phyloP scores from a whole-genome alignment of 352 stramenopile genomes.

The Phytophthora macrochlamydospora region DNA sequence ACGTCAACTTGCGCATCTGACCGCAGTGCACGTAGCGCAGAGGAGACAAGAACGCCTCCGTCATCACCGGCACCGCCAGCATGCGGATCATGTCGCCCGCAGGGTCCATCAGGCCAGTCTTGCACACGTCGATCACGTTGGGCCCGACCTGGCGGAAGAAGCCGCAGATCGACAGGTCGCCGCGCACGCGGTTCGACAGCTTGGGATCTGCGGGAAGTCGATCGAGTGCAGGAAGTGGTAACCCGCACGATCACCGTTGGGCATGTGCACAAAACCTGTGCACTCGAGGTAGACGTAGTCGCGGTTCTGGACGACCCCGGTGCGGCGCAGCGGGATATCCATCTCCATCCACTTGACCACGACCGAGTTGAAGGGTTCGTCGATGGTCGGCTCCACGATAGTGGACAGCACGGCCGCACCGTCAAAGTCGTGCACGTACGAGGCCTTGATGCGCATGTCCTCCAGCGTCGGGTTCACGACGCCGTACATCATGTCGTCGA shows the following conservation, averaged over 20 bases:
- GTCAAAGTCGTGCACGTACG: conserved; percentile 41
- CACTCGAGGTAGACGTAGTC: conserved; percentile 69
- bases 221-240: conserved; percentile 74
- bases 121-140: conserved; percentile 54
- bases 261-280: conserved; percentile 45
- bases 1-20: conserved; percentile 74
- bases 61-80: conserved; percentile 41
- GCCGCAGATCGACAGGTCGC: conserved; percentile 52
- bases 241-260: conserved; percentile 56
- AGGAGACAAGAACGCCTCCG: conserved; percentile 43
- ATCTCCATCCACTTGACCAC: conserved; percentile 53
- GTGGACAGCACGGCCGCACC: conserved; percentile 40
- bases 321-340: conserved; percentile 40
- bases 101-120: conserved; percentile 38
- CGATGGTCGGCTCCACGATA: conserved; percentile 32
- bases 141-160: conserved; percentile 55
- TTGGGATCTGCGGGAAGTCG: conserved; percentile 47
- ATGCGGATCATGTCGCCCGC: conserved; percentile 47
- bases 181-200: conserved; percentile 42
- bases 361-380: conserved; percentile 40
- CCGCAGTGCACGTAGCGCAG: conserved; percentile 49
- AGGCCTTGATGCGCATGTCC: conserved; percentile 45
- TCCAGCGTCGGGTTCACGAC: conserved; percentile 40
- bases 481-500: conserved; percentile 53
- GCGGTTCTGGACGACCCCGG: conserved; percentile 51